phyloP scores from a whole-genome alignment of 371 early-diverging fungal species.

The Coemansia sp. region DNA sequence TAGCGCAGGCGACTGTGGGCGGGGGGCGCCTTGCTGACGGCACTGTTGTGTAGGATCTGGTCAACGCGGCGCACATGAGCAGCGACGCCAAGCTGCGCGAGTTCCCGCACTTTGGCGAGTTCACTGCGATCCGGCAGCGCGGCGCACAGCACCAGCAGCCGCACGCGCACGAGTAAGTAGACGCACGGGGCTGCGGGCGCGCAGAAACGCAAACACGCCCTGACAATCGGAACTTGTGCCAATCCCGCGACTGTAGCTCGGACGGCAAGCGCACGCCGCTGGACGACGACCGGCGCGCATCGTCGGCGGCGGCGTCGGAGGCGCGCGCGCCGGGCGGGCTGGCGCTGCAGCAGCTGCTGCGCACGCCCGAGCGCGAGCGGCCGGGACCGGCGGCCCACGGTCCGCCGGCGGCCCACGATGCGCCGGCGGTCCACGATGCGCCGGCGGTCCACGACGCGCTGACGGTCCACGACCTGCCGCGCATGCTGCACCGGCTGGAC shows the following conservation, averaged over 20 bases:
- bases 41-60: constrained; percentile 35
- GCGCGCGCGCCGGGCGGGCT: constrained; percentile 10
- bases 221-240: constrained; percentile 6
- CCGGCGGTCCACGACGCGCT: neutral
- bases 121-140: constrained; percentile 43
- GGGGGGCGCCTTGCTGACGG: neutral
- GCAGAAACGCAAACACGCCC: neutral
- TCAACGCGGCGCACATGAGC: constrained; percentile 45
- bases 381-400: neutral
- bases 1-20: no score
- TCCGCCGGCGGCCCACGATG: no score
- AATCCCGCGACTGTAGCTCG: constrained; percentile 11
- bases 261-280: constrained; percentile 31
- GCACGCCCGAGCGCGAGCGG: neutral
- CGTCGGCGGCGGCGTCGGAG: neutral
- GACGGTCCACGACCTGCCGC: constrained; percentile 24
- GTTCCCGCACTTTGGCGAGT: constrained; percentile 48
- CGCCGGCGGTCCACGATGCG: neutral
- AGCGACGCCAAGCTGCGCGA: constrained; percentile 47
- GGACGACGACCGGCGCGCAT: constrained; percentile 25
- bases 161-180: constrained; percentile 42
- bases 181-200: neutral
- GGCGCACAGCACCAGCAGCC: constrained; percentile 17
- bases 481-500: constrained; percentile 33
- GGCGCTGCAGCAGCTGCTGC: constrained; percentile 8